Base-by-base conservation (phyloP, 176 grass and related monocot genomes). In the Phragmites australis region DNA sequence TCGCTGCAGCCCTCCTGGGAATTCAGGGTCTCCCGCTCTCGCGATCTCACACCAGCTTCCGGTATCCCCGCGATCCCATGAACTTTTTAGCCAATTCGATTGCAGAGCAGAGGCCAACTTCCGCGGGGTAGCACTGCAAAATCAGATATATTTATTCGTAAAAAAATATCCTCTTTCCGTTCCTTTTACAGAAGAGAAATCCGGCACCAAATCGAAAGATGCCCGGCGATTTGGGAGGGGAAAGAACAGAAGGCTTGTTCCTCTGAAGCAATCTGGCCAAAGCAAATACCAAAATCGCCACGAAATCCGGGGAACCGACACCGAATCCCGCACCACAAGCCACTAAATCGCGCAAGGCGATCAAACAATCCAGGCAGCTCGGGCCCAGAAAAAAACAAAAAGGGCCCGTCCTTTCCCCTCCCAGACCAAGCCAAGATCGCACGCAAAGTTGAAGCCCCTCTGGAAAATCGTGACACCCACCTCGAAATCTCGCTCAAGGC, bases 41-140 rank as follows among this genome's bases (percentile, higher is more conserved):
- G 30, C 57, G 23, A 86, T 85, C 83, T 89, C 83, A 89, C 83
- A 43, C 66, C 62, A 84, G 53, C 17, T 26, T 65, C 22, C 30
- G 19, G 31, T 44, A 41, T 42, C 19, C 59, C 6, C 39, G 15
- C 42, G 70, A 30, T 87, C 88, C 83, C 88, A 90, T 86, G 30
- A 90, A 82, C 17, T 29, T 19, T 11, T 13, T 4, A 66, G 30
- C 64, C 54, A 9, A 84, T 79, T 70, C 51, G 49, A 54, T 54
- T 48, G 17, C 25, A 1, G 31, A 9, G 2, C 7, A n/a, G 59
- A 37, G 39, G 43, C 3, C 25, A 78, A 26, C 73, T 65, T 46
- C 74, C 8, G 7, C 43, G 45, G 59, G 45, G 50, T 9, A 67
- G 14, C 62, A 39, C 88, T 90, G 88, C 78, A 74, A 77, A 86